Evolutionary conservation across 1,284 basidiomycete genomes (phyloP).

Genomic region (Mycena citricolor): DNA sequence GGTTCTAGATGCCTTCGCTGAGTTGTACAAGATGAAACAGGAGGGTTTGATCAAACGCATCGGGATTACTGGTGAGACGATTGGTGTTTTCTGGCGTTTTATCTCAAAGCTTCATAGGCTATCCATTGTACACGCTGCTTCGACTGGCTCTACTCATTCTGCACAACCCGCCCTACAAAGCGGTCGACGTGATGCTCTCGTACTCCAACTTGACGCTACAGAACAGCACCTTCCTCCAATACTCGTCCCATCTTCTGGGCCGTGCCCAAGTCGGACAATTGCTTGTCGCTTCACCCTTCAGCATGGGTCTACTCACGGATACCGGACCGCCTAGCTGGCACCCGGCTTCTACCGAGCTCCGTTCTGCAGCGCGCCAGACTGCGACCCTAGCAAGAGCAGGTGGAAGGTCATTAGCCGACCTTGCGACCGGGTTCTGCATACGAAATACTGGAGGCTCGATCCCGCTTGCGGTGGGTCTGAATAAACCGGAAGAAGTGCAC

Average conservation of each 20-base stretch:
- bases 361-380: slow-evolving; percentile 41
- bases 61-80: slow-evolving; percentile 78
- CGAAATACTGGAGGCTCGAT: slow-evolving; percentile 49
- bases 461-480: slow-evolving; percentile 78
- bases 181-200: slow-evolving; percentile 80
- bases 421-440: slow-evolving; percentile 77
- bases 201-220: slow-evolving; percentile 90
- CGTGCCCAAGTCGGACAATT: slow-evolving; percentile 73
- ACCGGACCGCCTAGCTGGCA: slow-evolving; percentile 77
- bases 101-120: slow-evolving; percentile 44
- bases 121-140: slow-evolving; percentile 87
- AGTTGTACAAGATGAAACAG: slow-evolving; percentile 74
- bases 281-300: slow-evolving; percentile 85
- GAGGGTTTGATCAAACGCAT: slow-evolving; percentile 79
- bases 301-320: slow-evolving; percentile 86
- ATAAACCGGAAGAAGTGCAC: slow-evolving; percentile 71
- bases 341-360: slow-evolving; percentile 65
- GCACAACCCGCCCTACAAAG: slow-evolving; percentile 60
- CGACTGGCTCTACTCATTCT: slow-evolving; percentile 78
- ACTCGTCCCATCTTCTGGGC: slow-evolving; percentile 57
- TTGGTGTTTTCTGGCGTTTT: slow-evolving; percentile 20
- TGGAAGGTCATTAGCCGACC: slow-evolving; percentile 57
- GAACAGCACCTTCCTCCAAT: slow-evolving; percentile 67
- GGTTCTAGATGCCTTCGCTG: slow-evolving; percentile 72
- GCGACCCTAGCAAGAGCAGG: slow-evolving; percentile 32